These are phyloP conservation scores for Fusarium torreyae DNA, from an alignment of 2,329 filamentous ascomycete genomes.

Conservation along the genomic window DNA sequence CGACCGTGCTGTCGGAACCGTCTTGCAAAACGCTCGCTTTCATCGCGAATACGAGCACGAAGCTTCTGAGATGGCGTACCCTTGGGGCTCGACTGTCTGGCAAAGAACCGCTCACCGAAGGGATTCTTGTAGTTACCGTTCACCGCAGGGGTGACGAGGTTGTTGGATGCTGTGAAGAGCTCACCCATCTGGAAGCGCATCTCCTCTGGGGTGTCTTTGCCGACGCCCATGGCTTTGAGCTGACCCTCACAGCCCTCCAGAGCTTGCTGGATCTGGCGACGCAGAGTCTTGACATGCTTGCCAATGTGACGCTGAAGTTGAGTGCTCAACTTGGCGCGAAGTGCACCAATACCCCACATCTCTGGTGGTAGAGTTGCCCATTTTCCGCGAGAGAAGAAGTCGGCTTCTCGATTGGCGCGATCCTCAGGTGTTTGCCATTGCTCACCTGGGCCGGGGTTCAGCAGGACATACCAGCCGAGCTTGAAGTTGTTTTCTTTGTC, in stretches of 20 bases:
- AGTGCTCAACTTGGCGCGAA: conserved; percentile 65
- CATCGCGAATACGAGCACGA: conserved; percentile 65
- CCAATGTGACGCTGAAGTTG: conserved; percentile 68
- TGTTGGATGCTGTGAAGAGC: conserved; percentile 67
- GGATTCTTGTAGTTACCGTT: conserved; percentile 71
- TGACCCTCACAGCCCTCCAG: conserved; percentile 65
- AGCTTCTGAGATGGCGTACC: conserved; percentile 68
- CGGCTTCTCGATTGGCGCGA: conserved; percentile 60
- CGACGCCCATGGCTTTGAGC: conserved; percentile 65
- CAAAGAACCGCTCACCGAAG: conserved; percentile 66
- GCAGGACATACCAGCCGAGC: conserved; percentile 67
- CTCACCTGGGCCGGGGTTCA: conserved; percentile 65
- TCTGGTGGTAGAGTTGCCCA: conserved; percentile 64
- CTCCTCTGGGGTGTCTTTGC: conserved; percentile 67
- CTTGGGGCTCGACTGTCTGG: conserved; percentile 63
- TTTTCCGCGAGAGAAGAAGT: conserved; percentile 66
- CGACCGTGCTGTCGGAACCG: conserved; percentile 66
- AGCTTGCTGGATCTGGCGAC: conserved; percentile 66
- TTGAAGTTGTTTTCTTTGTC: conserved; percentile 66
- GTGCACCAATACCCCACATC: conserved; percentile 63
- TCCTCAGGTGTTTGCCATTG: conserved; percentile 61
- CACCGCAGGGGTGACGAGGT: conserved; percentile 68
- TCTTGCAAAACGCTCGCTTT: conserved; percentile 65
- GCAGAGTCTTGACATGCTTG: conserved; percentile 65
- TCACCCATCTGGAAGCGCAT: conserved; percentile 69